Conservation (phyloP, 768 basidiomycete genomes). For the Mrakia frigida region DNA sequence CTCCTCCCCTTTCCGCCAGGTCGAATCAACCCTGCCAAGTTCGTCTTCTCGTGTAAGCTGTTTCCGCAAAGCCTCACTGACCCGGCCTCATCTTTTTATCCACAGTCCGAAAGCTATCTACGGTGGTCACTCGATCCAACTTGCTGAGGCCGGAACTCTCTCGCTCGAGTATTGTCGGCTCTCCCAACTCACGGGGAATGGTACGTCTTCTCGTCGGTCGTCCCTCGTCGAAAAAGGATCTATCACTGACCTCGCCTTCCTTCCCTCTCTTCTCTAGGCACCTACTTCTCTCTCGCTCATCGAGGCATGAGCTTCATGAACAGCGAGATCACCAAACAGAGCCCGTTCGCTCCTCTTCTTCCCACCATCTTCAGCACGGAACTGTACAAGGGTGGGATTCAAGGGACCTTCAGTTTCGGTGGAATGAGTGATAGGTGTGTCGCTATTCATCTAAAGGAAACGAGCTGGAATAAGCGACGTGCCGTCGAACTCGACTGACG, state of each 20-base stretch:
- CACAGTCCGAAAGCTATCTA: not conserved
- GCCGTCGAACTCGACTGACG: not conserved
- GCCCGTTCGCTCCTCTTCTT: conserved; percentile 38
- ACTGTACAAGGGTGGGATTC: conserved; percentile 19
- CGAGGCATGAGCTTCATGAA: conserved; percentile 45
- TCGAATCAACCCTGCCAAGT: conserved; percentile 18
- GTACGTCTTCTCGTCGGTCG: not conserved
- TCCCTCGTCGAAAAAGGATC: not conserved
- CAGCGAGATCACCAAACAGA: conserved; percentile 37
- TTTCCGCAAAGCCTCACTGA: too few relatives aligned
- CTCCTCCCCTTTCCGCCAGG: not conserved
- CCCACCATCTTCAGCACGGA: conserved; percentile 40
- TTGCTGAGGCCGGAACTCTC: conserved; percentile 43
- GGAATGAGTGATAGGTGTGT: conserved; percentile 39
- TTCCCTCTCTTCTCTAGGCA: conserved; percentile 25
- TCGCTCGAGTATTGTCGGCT: conserved; percentile 46
- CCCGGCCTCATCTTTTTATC: too few relatives aligned
- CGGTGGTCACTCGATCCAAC: conserved; percentile 29
- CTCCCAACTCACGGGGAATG: conserved; percentile 44
- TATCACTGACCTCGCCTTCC: too few relatives aligned
- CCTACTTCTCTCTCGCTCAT: conserved; percentile 45
- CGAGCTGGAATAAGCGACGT: too few relatives aligned
- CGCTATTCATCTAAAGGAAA: not conserved
- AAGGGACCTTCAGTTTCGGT: conserved; percentile 44
- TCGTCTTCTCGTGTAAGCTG: too few relatives aligned